Evolutionary conservation across 1,284 basidiomycete genomes (phyloP).

Genomic region (Dichomitus squalens): DNA sequence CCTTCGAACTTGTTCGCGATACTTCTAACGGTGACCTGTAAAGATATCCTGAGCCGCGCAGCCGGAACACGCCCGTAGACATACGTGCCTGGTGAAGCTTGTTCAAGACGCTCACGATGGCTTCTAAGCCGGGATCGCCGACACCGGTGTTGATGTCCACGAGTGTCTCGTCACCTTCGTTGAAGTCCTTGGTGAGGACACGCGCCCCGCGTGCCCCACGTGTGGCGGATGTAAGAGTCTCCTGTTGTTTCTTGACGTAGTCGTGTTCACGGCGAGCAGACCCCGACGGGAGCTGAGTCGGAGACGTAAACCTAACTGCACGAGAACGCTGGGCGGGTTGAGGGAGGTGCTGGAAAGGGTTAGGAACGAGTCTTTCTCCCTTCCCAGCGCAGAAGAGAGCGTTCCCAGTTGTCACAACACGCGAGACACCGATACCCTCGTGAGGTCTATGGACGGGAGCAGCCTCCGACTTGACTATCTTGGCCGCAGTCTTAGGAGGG

Average conservation of each 20-base stretch:
- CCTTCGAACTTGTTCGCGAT: slow-evolving; percentile 44
- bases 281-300: neutral
- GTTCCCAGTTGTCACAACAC: neutral
- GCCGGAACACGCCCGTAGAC: no score
- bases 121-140: slow-evolving; percentile 16
- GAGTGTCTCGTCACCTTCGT: slow-evolving; percentile 1
- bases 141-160: neutral
- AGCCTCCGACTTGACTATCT: no score
- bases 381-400: no score
- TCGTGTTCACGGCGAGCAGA: neutral
- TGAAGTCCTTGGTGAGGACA: no score
- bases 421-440: no score
- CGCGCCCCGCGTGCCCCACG: neutral
- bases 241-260: neutral
- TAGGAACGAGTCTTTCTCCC: neutral
- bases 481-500: slow-evolving; percentile 5
- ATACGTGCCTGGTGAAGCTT: slow-evolving; percentile 27
- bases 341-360: neutral
- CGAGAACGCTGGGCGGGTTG: neutral
- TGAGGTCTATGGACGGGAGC: neutral
- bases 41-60: neutral
- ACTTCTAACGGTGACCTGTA: slow-evolving; percentile 45
- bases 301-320: neutral
- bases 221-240: neutral
- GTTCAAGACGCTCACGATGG: slow-evolving; percentile 26